phyloP scores from a whole-genome alignment of 805 yeast genomes.

The Cyberlindnera subsufficiens region DNA sequence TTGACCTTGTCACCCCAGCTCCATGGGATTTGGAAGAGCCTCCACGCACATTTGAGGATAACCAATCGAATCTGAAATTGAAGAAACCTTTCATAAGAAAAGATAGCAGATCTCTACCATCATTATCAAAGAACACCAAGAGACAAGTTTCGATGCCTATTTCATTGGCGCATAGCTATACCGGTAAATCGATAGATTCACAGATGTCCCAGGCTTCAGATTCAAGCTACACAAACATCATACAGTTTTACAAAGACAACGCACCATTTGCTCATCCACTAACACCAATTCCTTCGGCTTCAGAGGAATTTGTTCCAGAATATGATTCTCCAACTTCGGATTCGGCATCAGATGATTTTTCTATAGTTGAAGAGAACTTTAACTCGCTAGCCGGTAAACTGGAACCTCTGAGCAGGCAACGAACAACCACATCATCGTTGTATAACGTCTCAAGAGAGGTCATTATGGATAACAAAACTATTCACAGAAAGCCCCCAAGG shows the following conservation, averaged over 20 bases:
- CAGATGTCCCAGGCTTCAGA: not conserved
- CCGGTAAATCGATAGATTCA: not conserved
- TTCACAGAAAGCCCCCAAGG: not conserved
- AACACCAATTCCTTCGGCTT: not conserved
- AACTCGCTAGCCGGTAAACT: not conserved
- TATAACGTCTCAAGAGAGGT: not conserved
- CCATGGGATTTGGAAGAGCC: conserved; percentile 1
- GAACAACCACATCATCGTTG: not conserved
- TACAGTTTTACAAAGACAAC: conserved; percentile 11
- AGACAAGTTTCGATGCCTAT: conserved; percentile 12
- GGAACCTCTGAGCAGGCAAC: no score
- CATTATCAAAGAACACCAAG: conserved; percentile 1
- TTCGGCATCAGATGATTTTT: conserved; percentile 1
- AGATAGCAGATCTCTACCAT: not conserved
- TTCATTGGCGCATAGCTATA: not conserved
- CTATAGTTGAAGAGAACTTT: conserved; percentile 2
- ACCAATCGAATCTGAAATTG: not conserved
- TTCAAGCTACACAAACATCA: conserved; percentile 8
- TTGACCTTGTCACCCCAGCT: conserved; percentile 10
- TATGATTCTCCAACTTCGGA: not conserved
- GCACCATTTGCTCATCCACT: conserved; percentile 7
- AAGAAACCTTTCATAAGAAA: not conserved
- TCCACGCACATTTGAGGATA: not conserved
- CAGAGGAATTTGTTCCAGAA: not conserved
- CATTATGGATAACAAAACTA: not conserved